Evolutionary conservation across 2,329 filamentous ascomycete species (phyloP), one percentile per base, ranked within the genome.

Genomic region (Penicillium sp.): DNA sequence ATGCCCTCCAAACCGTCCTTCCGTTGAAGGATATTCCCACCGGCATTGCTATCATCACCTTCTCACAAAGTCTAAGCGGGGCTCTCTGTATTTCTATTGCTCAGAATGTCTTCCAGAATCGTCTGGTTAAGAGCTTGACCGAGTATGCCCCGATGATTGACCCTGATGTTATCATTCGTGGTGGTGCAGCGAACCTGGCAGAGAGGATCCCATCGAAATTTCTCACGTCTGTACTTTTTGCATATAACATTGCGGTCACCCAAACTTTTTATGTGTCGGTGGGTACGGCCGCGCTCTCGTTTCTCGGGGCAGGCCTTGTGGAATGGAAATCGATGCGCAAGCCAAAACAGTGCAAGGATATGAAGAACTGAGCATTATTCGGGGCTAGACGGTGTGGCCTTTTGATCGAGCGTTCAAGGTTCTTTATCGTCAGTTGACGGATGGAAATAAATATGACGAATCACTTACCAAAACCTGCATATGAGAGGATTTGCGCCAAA

Each of bases 271-370:
- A 76, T 57, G 72, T 75, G n/a, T 66, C 68, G 4, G 69, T 77
- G 17, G 73, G 70, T 2, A 73, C 76, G 60, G 69, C 69, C 2
- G 67, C 66, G 20, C 45, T 77, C 2, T 70, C 69, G 0, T 65
- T 75, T 12, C 34, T 78, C 31, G 73, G 70, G 0, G 71, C 73
- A 2, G 55, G 73, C 3, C 68, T 71, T 37, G 67, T 79, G 31
- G 69, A 78, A 54, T 79, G 78, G 78, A 73, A 73, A 55, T 77
- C 72, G 0, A 75, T 79, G 58, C 77, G 57, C 54, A 39, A 49
- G 38, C 35, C 52, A 25, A 49, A 60, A 45, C 60, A 62, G 17
- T 41, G 48, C 37, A 42, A n/a, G 20, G 20, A 52, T 17, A 39
- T 51, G 38, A 61, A 42, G 31, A 41, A 48, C 31, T 54, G 25